A percentile compares a stretch with the other conserved stretches of the same genome.
phyloP scores from a whole-genome alignment of 1,284 basidiomycete genomes.

The Leccinum subrobustum region DNA sequence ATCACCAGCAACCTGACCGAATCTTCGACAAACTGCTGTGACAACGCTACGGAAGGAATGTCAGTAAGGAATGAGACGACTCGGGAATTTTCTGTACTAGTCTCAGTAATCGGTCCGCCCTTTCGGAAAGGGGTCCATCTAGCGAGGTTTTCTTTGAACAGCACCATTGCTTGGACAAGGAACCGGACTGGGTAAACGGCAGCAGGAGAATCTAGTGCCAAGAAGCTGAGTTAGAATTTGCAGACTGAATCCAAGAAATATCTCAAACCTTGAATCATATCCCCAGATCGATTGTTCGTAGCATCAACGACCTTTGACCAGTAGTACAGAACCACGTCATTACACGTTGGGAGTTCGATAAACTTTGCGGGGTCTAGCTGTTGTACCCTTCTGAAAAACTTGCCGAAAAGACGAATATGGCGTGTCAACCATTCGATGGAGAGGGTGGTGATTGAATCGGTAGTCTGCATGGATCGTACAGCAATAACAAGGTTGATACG shows the following conservation, averaged over 20 bases:
- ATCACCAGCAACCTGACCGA: conserved; percentile 79
- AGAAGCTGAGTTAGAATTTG: background rate
- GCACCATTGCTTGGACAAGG: conserved; percentile 81
- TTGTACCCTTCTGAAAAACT: conserved; percentile 74
- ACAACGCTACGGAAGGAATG: conserved; percentile 52
- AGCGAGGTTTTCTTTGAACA: conserved; percentile 82
- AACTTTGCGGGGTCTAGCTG: conserved; percentile 60
- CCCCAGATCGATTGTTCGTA: conserved; percentile 45
- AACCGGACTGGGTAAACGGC: conserved; percentile 76
- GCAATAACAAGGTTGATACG: conserved; percentile 42
- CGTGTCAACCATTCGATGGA: conserved; percentile 59
- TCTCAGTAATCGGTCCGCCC: conserved; percentile 56
- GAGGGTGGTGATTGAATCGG: conserved; percentile 34
- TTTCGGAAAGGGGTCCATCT: conserved; percentile 68
- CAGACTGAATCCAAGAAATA: background rate
- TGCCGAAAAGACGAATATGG: conserved; percentile 69
- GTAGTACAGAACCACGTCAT: conserved; percentile 69
- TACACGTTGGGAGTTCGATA: conserved; percentile 59
- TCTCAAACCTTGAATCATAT: conserved; percentile 53
- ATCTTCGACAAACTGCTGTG: conserved; percentile 72
- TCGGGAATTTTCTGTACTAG: conserved; percentile 42
- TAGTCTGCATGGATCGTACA: conserved; percentile 25
- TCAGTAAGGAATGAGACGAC: conserved; percentile 16
- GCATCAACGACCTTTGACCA: conserved; percentile 76
- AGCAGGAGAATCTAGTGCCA: conserved; percentile 42